Evolutionary conservation across 306 rosid genomes (phyloP).

Genomic region (Trifolium subterraneum): DNA sequence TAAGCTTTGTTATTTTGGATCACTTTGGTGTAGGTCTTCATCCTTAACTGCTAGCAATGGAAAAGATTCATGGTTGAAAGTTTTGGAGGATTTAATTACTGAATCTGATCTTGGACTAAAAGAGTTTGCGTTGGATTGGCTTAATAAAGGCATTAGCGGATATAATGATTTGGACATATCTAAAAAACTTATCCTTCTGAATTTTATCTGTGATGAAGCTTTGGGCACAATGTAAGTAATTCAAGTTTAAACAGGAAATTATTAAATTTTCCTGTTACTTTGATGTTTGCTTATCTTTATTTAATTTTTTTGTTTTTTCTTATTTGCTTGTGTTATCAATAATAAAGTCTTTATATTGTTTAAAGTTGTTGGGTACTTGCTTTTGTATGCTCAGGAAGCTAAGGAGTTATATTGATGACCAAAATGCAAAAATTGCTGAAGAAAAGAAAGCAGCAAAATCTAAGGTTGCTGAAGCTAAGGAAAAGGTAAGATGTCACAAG

Average conservation of each 20-base stretch:
- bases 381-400: conserved; percentile 44
- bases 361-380: background rate
- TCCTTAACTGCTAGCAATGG: conserved; percentile 30
- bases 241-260: conserved; percentile 6
- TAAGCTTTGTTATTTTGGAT: background rate
- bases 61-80: conserved; percentile 45
- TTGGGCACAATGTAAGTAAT: conserved; percentile 47
- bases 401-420: conserved; percentile 40
- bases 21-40: conserved; percentile 36
- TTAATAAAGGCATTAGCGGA: conserved; percentile 29
- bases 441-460: conserved; percentile 38
- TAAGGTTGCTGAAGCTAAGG: conserved; percentile 45
- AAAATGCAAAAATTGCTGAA: conserved; percentile 37
- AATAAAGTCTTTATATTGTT: too few relatives aligned
- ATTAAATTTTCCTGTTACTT: background rate
- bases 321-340: background rate
- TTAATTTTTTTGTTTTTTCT: too few relatives aligned
- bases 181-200: conserved; percentile 43
- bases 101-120: conserved; percentile 29
- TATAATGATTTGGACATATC: conserved; percentile 45
- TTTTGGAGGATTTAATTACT: conserved; percentile 34
- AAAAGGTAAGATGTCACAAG: conserved; percentile 42
- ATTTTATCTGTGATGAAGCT: conserved; percentile 56
- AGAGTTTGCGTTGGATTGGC: conserved; percentile 43
- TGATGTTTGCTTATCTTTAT: too few relatives aligned